A percentile compares a stretch with the other conserved stretches of the same genome.
Conservation (phyloP, 345 rosid species). For the Cardiospermum halicacabum region DNA sequence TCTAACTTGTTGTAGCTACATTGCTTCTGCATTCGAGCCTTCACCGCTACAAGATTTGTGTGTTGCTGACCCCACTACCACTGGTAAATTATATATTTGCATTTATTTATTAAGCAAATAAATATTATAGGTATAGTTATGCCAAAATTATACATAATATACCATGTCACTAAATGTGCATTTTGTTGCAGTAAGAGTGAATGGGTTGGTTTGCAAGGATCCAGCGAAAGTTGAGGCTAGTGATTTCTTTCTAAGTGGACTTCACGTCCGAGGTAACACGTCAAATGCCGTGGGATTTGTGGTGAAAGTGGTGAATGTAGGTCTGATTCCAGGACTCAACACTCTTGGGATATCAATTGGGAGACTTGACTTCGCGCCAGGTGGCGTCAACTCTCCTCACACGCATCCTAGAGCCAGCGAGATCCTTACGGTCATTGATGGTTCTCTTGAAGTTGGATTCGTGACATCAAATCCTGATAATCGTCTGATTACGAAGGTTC, state of each 20-base stretch:
- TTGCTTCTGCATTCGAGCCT: conserved; percentile 3
- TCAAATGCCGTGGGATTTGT: conserved; percentile 7
- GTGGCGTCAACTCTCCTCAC: conserved; percentile 10
- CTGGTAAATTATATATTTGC: not conserved
- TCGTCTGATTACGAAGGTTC: not conserved
- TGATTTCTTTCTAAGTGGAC: conserved; percentile 16
- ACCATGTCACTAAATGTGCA: not conserved
- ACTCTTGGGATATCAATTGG: conserved; percentile 5
- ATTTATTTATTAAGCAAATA: no score
- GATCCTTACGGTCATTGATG: conserved; percentile 4
- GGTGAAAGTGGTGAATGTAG: conserved; percentile 5
- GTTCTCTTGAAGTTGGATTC: conserved; percentile 7
- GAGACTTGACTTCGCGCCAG: conserved; percentile 1
- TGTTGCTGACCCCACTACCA: not conserved
- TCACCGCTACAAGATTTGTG: conserved; percentile 6
- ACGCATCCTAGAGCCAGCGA: conserved; percentile 12
- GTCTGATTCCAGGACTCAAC: conserved; percentile 4
- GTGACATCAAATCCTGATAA: conserved; percentile 9
- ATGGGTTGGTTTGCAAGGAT: conserved; percentile 13
- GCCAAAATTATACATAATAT: no score
- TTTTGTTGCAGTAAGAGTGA: conserved; percentile 5
- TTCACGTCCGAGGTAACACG: conserved; percentile 14
- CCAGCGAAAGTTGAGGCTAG: conserved; percentile 7
- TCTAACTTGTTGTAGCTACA: conserved; percentile 1
- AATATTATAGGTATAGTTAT: no score